A percentile compares a stretch with the other conserved stretches of the same genome.
phyloP scores from a whole-genome alignment of 2,329 filamentous ascomycete genomes.

The Microcera coccophila region DNA sequence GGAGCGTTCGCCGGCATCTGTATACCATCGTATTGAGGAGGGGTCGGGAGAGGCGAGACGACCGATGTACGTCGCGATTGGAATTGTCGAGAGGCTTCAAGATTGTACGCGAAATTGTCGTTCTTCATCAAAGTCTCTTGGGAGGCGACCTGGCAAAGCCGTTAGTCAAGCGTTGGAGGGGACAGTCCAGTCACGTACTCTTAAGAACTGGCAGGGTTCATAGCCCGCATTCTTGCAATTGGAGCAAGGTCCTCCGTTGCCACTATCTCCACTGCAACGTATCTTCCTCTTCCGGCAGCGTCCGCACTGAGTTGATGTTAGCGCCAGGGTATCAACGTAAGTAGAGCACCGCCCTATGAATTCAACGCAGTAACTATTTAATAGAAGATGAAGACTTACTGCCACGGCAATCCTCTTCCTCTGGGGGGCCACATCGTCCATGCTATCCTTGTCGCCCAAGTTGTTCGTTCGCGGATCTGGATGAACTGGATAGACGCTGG shows the following conservation, averaged over 20 bases:
- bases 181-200: slow-evolving; percentile 52
- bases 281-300: slow-evolving; percentile 93
- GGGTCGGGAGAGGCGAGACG: slow-evolving; percentile 12
- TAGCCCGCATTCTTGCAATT: slow-evolving; percentile 76
- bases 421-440: slow-evolving; percentile 41
- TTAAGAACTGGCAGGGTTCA: slow-evolving; percentile 71
- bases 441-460: slow-evolving; percentile 29
- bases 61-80: slow-evolving; percentile 24
- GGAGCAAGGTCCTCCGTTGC: slow-evolving; percentile 70
- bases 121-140: slow-evolving; percentile 28
- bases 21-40: slow-evolving; percentile 18
- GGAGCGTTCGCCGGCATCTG: slow-evolving; percentile 15
- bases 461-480: slow-evolving; percentile 14
- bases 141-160: slow-evolving; percentile 28
- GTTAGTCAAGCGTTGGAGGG: background rate
- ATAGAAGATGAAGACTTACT: slow-evolving; percentile 43
- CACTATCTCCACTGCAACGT: slow-evolving; percentile 81
- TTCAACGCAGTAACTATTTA: too few relatives aligned
- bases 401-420: slow-evolving; percentile 58
- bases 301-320: slow-evolving; percentile 60
- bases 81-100: slow-evolving; percentile 31
- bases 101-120: slow-evolving; percentile 26
- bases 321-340: slow-evolving; percentile 18
- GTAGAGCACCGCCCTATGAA: too few relatives aligned
- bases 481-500: slow-evolving; percentile 14